Evolutionary conservation across 306 rosid genomes (phyloP).

Genomic region (Corylus americana): DNA sequence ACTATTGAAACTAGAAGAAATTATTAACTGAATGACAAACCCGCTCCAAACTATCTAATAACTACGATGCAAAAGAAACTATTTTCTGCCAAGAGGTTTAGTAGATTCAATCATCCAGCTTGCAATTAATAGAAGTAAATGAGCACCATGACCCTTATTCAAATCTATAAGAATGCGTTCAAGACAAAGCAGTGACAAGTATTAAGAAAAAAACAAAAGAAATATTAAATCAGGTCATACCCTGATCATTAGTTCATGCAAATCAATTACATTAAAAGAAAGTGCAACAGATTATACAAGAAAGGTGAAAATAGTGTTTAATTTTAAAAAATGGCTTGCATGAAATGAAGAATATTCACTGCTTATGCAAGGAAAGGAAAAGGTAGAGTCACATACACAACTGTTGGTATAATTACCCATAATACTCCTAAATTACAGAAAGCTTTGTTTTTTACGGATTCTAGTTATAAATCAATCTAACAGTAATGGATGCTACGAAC

Average conservation of each 20-base stretch:
- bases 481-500: slow-evolving; percentile 36
- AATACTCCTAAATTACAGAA: not conserved
- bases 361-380: not conserved
- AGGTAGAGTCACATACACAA: not conserved
- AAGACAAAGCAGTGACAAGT: not conserved
- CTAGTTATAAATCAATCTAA: slow-evolving; percentile 18
- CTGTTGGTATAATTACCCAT: not conserved
- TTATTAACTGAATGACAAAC: slow-evolving; percentile 3
- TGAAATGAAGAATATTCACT: not conserved
- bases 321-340: not conserved
- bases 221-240: not conserved
- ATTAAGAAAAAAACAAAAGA: not conserved
- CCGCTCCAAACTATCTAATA: not conserved
- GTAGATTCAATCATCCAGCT: not conserved
- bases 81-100: not conserved
- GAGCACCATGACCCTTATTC: not conserved
- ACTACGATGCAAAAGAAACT: not conserved
- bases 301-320: not conserved
- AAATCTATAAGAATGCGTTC: not conserved
- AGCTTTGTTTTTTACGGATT: not conserved
- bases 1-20: not conserved
- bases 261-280: not conserved
- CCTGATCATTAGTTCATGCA: not conserved
- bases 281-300: not conserved
- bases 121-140: not conserved